Base-by-base conservation (phyloP, 2,329 filamentous ascomycete species). In the Fonsecaea multimorphosa region DNA sequence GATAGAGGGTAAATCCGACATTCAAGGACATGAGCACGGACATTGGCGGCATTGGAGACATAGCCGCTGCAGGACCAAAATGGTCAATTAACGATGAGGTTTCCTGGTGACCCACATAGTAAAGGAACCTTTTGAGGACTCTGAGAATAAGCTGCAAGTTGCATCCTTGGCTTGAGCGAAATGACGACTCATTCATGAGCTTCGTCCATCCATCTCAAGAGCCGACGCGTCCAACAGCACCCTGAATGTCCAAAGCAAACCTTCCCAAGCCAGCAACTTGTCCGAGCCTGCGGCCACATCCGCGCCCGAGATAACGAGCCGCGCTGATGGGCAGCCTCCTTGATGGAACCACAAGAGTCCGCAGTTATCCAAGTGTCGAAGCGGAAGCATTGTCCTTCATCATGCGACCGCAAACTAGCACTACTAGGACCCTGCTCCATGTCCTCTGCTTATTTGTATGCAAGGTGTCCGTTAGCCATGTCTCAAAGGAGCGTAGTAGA, bases 1-100 rank as follows among this genome's bases (percentile, higher is more conserved):
- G 44, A 27, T 12, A 27, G 22, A 49, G 44, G 44, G 19, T 49
- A 49, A 24, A 49, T 49, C 44, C 44, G 44, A 49, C n/a, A n/a
- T 40, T 40, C 38, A 40, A 34, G 32, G 11, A n/a, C 16, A 8
- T 49, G 19, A 24, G 11, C 4, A 24, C 44, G 44, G 44, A 49
- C 44, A 24, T 49, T 49, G 19, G 44, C 44, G 44, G 44, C 14
- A 6, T 11, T 22, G 44, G 44, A 24, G 44, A 49, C 44, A 24
- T 11, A 9, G 44, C 19, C 2, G 44, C 8, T 9, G 3, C 16
- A 24, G 14, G 44, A 24, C 3, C 19, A 24, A 49, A 49, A 11
- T 22, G 11, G 44, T 8, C 4, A 24, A 49, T 49, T 4, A 24
- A 49, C 19, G 38, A 44, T 2, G 16, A 8, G 16, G 9, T 1